These are phyloP conservation scores for Arachnopeziza araneosa DNA, from an alignment of 2,329 filamentous ascomycete species.

Conservation along the genomic window DNA sequence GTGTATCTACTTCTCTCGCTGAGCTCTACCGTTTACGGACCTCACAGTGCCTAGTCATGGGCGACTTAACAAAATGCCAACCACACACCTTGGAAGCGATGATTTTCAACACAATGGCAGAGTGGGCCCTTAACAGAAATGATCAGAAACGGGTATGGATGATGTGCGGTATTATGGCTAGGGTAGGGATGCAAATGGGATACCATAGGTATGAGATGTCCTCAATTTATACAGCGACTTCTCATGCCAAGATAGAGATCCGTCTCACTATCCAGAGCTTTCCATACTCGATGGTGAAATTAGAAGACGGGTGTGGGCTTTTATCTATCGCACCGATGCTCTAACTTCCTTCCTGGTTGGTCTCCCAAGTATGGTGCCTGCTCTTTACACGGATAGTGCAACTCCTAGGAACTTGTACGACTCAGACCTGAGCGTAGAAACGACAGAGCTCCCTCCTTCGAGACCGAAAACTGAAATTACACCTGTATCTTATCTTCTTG, in stretches of 20 bases:
- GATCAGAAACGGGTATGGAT: constrained; percentile 50
- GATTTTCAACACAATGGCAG: constrained; percentile 66
- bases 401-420: constrained; percentile 72
- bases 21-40: constrained; percentile 63
- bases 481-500: constrained; percentile 70
- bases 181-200: constrained; percentile 43
- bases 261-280: constrained; percentile 65
- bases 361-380: constrained; percentile 57
- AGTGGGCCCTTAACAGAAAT: constrained; percentile 66
- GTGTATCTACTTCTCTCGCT: constrained; percentile 46
- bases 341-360: constrained; percentile 68
- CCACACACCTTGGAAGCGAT: constrained; percentile 71
- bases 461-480: constrained; percentile 65
- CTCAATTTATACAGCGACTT: constrained; percentile 62
- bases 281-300: constrained; percentile 73
- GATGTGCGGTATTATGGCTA: constrained; percentile 44
- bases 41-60: constrained; percentile 70
- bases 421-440: constrained; percentile 65
- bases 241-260: constrained; percentile 45
- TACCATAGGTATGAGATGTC: constrained; percentile 49
- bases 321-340: constrained; percentile 65
- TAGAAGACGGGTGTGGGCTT: constrained; percentile 59
- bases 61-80: constrained; percentile 68
- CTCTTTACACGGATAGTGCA: constrained; percentile 67
- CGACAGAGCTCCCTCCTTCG: constrained; percentile 59